Base-by-base conservation (phyloP, 345 rosid species). In the Moricandia moricandioides region DNA sequence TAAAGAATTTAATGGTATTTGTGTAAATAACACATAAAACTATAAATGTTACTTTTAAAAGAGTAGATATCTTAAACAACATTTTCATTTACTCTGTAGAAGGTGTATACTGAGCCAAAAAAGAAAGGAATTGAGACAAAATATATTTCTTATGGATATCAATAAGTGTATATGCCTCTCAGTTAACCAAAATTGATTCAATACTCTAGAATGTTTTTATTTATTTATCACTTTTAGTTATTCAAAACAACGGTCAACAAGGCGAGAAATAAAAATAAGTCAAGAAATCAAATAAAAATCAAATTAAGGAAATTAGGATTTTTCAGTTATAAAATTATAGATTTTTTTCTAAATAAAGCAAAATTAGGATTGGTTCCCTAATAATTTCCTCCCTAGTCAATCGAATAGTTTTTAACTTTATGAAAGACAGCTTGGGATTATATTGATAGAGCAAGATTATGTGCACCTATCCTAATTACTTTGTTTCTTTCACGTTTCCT, bases 321-420 rank as follows among this genome's bases (percentile, higher is more conserved):
- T 54, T 65, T 65, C 47, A 30, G 12, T 4, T 55, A 26, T 29
- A 24, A 26, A 26, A 10, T 2, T 10, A 6, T 9, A 4, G 18
- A 27, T 37, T 27, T 0, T 30, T 40, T 52, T 31, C 5, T 65
- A 65, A 43, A 11, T 30, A 40, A 72, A 51, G 8, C 17, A n/a
- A 62, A 34, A 10, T 34, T 24, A 72, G 67, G 69, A 72, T 72
- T 52, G 12, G 9, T 51, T 62, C 5, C 47, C 62, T 51, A 72
- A 49, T 43, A 40, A 5, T 18, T 59, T 67, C 11, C 16, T 16
- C 18, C 45, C 16, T 70, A 17, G 30, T 60, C 45, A 3, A 17
- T 60, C 17, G 6, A 18, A 33, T 61, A 18, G 4, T 33, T 39
- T 52, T 17, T 13, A 16, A 57, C 9, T 57, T 27, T 72, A 39